Conservation (phyloP, 768 basidiomycete species). For the Baorangia bicolor region DNA sequence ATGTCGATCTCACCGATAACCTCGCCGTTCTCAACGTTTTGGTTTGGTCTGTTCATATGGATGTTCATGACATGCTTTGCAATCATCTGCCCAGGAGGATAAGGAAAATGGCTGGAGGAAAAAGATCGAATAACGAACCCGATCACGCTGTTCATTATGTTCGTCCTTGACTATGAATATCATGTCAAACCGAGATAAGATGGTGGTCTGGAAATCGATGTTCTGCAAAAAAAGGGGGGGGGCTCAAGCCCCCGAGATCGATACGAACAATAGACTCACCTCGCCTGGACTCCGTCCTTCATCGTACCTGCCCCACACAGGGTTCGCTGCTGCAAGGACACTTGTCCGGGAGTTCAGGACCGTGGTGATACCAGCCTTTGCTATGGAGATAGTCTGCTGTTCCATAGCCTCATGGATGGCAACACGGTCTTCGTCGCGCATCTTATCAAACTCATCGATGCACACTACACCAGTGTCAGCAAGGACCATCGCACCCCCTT, state of each 20-base stretch:
- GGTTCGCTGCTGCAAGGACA: conserved; percentile 96
- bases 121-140: conserved; percentile 46
- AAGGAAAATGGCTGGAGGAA: neutral
- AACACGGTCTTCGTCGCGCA: conserved; percentile 98
- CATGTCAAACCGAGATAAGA: conserved; percentile 98
- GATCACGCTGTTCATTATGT: conserved; percentile 91
- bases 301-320: conserved; percentile 96
- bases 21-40: conserved; percentile 56
- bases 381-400: conserved; percentile 98
- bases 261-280: conserved; percentile 39
- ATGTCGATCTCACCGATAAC: conserved; percentile 87
- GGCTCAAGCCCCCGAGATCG: neutral
- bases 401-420: conserved; percentile 99
- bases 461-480: conserved; percentile 98
- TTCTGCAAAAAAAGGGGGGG: conserved; percentile 45
- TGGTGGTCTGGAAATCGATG: conserved; percentile 97
- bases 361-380: conserved; percentile 98
- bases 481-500: conserved; percentile 99
- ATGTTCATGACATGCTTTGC: conserved; percentile 98
- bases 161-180: conserved; percentile 99
- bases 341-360: conserved; percentile 95
- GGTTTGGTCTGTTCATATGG: conserved; percentile 91
- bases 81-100: conserved; percentile 61
- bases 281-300: conserved; percentile 96
- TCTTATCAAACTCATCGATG: conserved; percentile 99